Evolutionary conservation across 108 stramenopile species (phyloP).

Genomic region (Nitzschia sp.): DNA sequence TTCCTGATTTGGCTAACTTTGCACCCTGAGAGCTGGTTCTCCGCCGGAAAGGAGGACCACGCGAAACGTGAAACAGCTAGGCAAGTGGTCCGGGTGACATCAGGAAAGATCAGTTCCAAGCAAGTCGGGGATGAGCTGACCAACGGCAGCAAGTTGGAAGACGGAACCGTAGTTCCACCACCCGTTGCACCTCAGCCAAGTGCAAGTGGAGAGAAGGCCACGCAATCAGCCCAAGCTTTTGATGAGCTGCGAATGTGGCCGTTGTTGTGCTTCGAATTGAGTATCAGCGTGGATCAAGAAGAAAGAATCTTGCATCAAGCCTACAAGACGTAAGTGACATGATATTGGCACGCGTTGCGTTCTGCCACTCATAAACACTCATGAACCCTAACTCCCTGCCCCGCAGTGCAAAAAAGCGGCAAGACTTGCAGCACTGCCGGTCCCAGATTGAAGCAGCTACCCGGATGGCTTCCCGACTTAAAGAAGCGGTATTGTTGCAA

Average conservation of each 20-base stretch:
- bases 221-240: conserved; percentile 26
- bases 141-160: conserved; percentile 41
- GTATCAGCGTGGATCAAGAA: conserved; percentile 86
- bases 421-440: conserved; percentile 28
- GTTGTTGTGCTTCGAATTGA: conserved; percentile 75
- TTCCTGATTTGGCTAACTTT: conserved; percentile 70
- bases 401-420: conserved; percentile 30
- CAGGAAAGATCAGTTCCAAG: conserved; percentile 77
- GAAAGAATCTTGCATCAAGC: conserved; percentile 60
- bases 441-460: conserved; percentile 56
- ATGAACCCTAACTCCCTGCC: not conserved
- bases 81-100: conserved; percentile 20
- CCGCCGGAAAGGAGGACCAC: conserved; percentile 51
- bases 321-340: conserved; percentile 41
- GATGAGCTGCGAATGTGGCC: conserved; percentile 77
- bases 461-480: conserved; percentile 44
- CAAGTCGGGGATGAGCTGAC: conserved; percentile 81
- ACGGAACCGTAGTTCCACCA: conserved; percentile 3
- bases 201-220: conserved; percentile 12
- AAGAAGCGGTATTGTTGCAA: conserved; percentile 61
- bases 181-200: not conserved
- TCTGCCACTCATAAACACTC: not conserved
- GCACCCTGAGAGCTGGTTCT: conserved; percentile 58
- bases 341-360: not conserved
- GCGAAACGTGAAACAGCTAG: conserved; percentile 22